A percentile compares a stretch with the other conserved stretches of the same genome.
Conservation (phyloP, 1,284 basidiomycete species). For the Leccinum subrobustum region DNA sequence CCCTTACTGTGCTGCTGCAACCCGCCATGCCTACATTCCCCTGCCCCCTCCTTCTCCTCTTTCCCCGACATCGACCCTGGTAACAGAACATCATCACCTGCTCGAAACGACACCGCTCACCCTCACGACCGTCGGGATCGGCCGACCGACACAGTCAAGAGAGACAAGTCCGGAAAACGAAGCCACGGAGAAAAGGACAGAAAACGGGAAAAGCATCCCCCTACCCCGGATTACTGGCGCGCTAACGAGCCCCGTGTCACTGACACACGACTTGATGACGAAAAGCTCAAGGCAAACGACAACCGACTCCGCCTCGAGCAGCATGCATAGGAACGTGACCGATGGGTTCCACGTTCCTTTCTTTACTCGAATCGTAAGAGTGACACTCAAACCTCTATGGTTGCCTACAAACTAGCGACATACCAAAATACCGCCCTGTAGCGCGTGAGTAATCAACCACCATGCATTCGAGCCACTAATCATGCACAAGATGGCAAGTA, state of each 20-base stretch:
- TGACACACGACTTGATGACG: constrained; percentile 33
- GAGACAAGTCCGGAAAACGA: constrained; percentile 25
- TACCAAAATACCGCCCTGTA: constrained; percentile 65
- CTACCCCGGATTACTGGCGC: constrained; percentile 19
- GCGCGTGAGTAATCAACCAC: constrained; percentile 44
- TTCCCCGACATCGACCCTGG: constrained; percentile 57
- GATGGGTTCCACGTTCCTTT: constrained; percentile 34
- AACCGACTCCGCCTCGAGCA: constrained; percentile 30
- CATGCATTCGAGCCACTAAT: constrained; percentile 45
- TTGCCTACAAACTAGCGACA: constrained; percentile 56
- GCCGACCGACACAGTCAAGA: constrained; percentile 17
- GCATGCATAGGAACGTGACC: constrained; percentile 21
- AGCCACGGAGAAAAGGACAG: constrained; percentile 31
- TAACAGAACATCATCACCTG: constrained; percentile 18
- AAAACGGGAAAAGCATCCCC: constrained; percentile 29
- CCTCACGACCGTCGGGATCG: constrained; percentile 13
- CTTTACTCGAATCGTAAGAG: constrained; percentile 72
- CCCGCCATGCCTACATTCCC: constrained; percentile 49
- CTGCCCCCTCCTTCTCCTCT: constrained; percentile 61
- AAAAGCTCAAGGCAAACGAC: constrained; percentile 38
- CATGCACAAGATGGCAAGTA: constrained; percentile 59
- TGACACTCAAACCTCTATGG: constrained; percentile 53
- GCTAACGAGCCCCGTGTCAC: constrained; percentile 12
- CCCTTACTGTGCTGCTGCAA: too few relatives aligned
- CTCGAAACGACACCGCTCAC: constrained; percentile 13